Conservation (phyloP, 257 asterid species). For the Rhazya stricta region DNA sequence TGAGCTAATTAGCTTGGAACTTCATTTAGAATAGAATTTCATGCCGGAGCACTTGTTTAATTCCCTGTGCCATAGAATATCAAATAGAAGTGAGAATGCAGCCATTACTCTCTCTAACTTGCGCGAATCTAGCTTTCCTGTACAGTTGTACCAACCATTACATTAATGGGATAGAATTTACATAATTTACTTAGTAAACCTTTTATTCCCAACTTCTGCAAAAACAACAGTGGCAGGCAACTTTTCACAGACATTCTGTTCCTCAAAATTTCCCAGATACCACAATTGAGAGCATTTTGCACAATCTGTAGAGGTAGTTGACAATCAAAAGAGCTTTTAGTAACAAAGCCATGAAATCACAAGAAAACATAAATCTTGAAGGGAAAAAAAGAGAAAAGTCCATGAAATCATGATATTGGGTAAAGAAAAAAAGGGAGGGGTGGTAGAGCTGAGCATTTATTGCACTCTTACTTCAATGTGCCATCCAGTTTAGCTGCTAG, state of each 20-base stretch:
- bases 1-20: background rate
- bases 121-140: background rate
- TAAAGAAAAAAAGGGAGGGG: background rate
- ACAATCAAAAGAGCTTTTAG: background rate
- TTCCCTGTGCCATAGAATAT: background rate
- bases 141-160: background rate
- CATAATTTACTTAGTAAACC: no score
- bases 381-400: background rate
- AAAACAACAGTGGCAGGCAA: background rate
- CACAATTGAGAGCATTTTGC: background rate
- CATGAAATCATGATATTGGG: background rate
- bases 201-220: background rate
- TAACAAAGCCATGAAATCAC: background rate
- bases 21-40: background rate
- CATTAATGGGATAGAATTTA: background rate
- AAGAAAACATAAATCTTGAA: background rate
- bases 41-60: background rate
- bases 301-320: background rate
- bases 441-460: background rate
- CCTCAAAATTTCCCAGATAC: background rate
- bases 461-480: constrained; percentile 1
- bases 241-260: background rate
- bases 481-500: background rate
- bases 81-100: background rate
- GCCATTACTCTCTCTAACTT: background rate